A percentile compares a stretch with the other conserved stretches of the same genome.
Conservation (phyloP, 2,329 filamentous ascomycete species). For the Stenocarpella maydis region DNA sequence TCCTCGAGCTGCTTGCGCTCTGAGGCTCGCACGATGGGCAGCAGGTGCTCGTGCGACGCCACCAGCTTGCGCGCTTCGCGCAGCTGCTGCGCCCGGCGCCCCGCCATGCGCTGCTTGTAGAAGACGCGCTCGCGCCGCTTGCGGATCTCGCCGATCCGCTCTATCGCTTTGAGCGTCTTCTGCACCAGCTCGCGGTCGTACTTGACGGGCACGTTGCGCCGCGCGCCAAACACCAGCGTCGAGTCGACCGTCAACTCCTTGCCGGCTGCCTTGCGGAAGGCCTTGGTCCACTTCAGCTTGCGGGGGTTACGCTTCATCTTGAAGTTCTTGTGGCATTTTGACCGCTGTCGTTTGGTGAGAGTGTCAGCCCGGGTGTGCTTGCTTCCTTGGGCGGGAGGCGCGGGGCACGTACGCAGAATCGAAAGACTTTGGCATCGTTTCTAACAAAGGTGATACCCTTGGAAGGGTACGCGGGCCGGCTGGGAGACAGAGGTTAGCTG, state of each 20-base stretch:
- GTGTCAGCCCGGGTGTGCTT: conserved; percentile 9
- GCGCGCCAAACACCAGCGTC: conserved; percentile 89
- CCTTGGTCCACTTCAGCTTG: conserved; percentile 94
- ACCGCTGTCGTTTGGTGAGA: conserved; percentile 47
- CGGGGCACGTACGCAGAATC: conserved; percentile 60
- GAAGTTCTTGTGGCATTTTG: conserved; percentile 76
- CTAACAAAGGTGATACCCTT: conserved; percentile 74
- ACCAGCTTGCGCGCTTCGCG: conserved; percentile 87
- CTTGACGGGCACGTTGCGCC: conserved; percentile 91
- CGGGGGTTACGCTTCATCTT: conserved; percentile 97
- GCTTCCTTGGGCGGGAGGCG: no score
- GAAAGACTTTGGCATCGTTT: conserved; percentile 71
- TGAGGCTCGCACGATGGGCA: conserved; percentile 75
- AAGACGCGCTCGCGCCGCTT: conserved; percentile 85
- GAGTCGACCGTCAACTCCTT: conserved; percentile 93
- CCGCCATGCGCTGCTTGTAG: conserved; percentile 92
- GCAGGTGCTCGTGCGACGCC: conserved; percentile 88
- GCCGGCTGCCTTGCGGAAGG: conserved; percentile 83
- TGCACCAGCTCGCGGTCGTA: conserved; percentile 93
- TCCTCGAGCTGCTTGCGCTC: conserved; percentile 52
- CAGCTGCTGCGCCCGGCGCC: conserved; percentile 84
- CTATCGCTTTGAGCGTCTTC: conserved; percentile 91
- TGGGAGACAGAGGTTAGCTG: conserved; percentile 8
- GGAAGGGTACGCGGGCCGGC: conserved; percentile 70
- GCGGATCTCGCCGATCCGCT: conserved; percentile 86